Evolutionary conservation across 495 filamentous ascomycete species (phyloP).

Genomic region (Annulohypoxylon stygium): DNA sequence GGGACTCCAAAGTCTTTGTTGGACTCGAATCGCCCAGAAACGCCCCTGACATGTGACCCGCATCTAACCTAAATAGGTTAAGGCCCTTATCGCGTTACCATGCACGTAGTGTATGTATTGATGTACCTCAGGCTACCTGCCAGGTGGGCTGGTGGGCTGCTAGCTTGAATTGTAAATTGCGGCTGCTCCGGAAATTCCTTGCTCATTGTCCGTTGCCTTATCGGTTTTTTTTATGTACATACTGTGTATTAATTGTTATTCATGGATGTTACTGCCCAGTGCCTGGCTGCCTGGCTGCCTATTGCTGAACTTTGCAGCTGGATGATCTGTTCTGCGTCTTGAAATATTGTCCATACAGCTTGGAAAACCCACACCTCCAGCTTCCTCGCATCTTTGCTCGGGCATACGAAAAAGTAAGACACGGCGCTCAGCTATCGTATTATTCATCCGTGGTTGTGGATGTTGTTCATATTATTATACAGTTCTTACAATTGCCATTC

Average conservation of each 20-base stretch:
- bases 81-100: slow-evolving; percentile 38
- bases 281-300: no score
- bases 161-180: slow-evolving; percentile 39
- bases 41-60: slow-evolving; percentile 29
- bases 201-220: slow-evolving; percentile 29
- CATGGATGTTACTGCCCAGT: no score
- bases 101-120: neutral
- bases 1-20: slow-evolving; percentile 7
- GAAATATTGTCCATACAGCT: neutral
- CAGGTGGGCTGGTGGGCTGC: neutral
- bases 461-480: neutral
- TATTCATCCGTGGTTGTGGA: neutral
- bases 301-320: neutral
- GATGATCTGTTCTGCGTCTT: neutral
- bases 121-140: slow-evolving; percentile 24
- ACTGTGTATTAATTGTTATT: no score
- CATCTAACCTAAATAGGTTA: slow-evolving; percentile 35
- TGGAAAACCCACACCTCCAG: neutral
- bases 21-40: slow-evolving; percentile 22
- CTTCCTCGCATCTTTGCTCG: neutral
- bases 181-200: slow-evolving; percentile 44
- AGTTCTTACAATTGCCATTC: neutral
- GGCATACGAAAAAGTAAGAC: slow-evolving; percentile 3
- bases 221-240: slow-evolving; percentile 20
- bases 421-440: neutral